Percentiles rank a stretch among this genome's conserved stretches.
Evolutionary conservation across 148 eudicot species (phyloP).

Genomic region (Rhododendron henanense): DNA sequence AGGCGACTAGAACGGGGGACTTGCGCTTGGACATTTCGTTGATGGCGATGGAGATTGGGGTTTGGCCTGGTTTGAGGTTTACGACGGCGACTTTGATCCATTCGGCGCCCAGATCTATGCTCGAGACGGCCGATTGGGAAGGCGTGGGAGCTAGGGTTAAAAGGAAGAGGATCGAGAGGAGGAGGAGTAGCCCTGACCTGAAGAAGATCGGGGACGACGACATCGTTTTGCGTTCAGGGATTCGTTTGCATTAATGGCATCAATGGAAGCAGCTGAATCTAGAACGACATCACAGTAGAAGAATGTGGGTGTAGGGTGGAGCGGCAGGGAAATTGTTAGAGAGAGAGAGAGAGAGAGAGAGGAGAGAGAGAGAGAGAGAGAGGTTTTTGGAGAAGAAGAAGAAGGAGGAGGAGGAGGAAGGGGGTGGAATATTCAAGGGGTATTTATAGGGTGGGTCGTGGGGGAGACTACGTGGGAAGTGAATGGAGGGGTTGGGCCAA

Average conservation of each 20-base stretch:
- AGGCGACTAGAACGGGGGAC: slow-evolving; percentile 69
- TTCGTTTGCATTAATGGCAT: background rate
- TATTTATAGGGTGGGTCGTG: background rate
- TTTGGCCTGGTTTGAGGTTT: slow-evolving; percentile 80
- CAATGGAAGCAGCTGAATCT: background rate
- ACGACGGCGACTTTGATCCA: slow-evolving; percentile 92
- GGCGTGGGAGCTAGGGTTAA: slow-evolving; percentile 26
- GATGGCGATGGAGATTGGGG: slow-evolving; percentile 85
- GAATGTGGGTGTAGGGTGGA: background rate
- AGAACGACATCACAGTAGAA: background rate
- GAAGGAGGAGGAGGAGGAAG: background rate
- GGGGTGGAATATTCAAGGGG: background rate
- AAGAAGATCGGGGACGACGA: slow-evolving; percentile 20
- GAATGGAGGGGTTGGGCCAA: slow-evolving; percentile 21
- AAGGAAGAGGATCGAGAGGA: slow-evolving; percentile 27
- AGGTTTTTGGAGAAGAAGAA: background rate
- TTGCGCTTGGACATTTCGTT: slow-evolving; percentile 98
- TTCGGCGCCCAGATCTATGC: slow-evolving; percentile 97
- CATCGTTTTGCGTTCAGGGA: background rate
- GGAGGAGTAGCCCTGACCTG: slow-evolving; percentile 25
- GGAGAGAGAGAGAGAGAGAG: background rate
- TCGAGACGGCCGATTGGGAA: slow-evolving; percentile 61
- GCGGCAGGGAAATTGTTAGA: background rate
- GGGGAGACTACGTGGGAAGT: slow-evolving; percentile 18
- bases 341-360: background rate